phyloP scores from a whole-genome alignment of 345 rosid genomes.

The Lumnitzera littorea region DNA sequence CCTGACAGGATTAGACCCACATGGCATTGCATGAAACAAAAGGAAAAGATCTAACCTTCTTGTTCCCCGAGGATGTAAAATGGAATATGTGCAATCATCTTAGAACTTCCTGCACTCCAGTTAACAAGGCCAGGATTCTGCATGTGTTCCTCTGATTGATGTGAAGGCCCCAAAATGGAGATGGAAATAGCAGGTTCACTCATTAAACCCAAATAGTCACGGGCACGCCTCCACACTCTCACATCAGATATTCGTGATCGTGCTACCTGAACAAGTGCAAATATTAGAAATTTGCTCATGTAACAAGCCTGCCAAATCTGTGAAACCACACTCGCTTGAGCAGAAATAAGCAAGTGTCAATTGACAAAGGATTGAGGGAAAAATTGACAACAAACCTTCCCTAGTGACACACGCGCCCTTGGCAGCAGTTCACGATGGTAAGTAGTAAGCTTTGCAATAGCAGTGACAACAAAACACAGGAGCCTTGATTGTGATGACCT shows the following conservation, averaged over 20 bases:
- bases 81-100: slow-evolving; percentile 70
- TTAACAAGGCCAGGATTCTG: slow-evolving; percentile 65
- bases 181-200: slow-evolving; percentile 71
- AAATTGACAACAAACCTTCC: slow-evolving; percentile 48
- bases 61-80: slow-evolving; percentile 79
- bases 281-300: background rate
- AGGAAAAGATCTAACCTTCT: slow-evolving; percentile 40
- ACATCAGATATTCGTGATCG: slow-evolving; percentile 78
- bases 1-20: too few relatives aligned
- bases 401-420: slow-evolving; percentile 94
- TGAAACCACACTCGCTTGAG: too few relatives aligned
- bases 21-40: too few relatives aligned
- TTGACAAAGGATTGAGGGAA: background rate
- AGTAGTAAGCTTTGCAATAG: slow-evolving; percentile 90
- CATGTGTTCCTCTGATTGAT: slow-evolving; percentile 32
- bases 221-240: slow-evolving; percentile 76
- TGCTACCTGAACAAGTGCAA: slow-evolving; percentile 49
- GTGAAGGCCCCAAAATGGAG: slow-evolving; percentile 75
- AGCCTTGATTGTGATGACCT: slow-evolving; percentile 80
- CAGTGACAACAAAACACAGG: slow-evolving; percentile 87
- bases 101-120: slow-evolving; percentile 70
- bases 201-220: slow-evolving; percentile 80
- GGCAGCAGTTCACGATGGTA: slow-evolving; percentile 74
- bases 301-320: background rate
- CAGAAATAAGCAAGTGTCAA: background rate